A percentile compares a stretch with the other conserved stretches of the same genome.
These are phyloP conservation scores for Xylariomycetidae sp. DNA, from an alignment of 2,329 filamentous ascomycete species.

Conservation along the genomic window DNA sequence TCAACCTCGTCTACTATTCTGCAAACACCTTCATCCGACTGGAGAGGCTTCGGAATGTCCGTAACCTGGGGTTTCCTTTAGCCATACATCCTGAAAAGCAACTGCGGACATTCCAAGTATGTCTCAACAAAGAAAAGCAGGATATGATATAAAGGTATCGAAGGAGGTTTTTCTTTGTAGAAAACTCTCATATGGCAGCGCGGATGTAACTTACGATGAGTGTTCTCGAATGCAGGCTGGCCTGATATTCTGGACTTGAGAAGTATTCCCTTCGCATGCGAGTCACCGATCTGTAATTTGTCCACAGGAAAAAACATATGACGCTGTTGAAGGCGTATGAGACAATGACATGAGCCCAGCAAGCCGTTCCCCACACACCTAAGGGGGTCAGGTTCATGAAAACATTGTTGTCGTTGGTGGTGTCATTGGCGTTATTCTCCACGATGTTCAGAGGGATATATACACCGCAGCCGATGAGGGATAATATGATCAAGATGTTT, in stretches of 20 bases:
- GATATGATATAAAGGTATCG: neutral
- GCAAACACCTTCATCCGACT: conserved; percentile 79
- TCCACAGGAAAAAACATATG: conserved; percentile 69
- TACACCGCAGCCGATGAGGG: conserved; percentile 67
- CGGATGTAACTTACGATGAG: conserved; percentile 49
- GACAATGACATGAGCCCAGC: conserved; percentile 57
- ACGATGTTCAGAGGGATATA: conserved; percentile 74
- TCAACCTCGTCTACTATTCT: conserved; percentile 37
- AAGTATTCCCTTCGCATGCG: conserved; percentile 71
- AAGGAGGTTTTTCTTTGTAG: too few relatives aligned
- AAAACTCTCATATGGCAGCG: too few relatives aligned
- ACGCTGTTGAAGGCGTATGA: conserved; percentile 61
- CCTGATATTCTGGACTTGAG: conserved; percentile 78
- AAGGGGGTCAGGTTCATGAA: conserved; percentile 55
- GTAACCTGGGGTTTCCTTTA: conserved; percentile 57
- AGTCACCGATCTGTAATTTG: conserved; percentile 72
- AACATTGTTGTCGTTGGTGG: conserved; percentile 31
- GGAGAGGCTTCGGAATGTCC: conserved; percentile 69
- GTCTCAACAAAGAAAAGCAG: neutral
- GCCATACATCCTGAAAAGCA: too few relatives aligned
- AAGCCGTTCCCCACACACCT: conserved; percentile 44
- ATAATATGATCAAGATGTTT: conserved; percentile 74
- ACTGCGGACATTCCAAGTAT: too few relatives aligned
- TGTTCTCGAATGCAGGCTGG: conserved; percentile 71
- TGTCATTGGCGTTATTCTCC: conserved; percentile 32